Conservation (phyloP, 1,284 basidiomycete species). For the Leccinum cinnamomeum region DNA sequence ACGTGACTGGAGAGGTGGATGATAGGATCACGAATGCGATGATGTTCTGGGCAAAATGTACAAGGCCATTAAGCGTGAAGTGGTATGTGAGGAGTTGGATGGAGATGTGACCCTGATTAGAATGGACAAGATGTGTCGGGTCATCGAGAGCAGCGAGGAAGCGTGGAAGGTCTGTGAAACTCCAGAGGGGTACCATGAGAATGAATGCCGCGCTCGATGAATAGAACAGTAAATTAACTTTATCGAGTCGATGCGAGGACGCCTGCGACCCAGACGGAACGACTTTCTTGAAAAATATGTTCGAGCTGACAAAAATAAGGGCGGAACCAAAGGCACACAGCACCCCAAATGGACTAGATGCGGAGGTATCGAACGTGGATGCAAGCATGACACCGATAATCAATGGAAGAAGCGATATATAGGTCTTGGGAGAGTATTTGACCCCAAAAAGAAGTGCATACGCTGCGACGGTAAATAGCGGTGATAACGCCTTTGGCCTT, state of each 20-base stretch:
- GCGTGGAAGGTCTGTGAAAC: conserved; percentile 78
- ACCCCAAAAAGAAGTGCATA: conserved; percentile 93
- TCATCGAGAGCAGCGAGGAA: conserved; percentile 51
- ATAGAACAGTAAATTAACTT: conserved; percentile 95
- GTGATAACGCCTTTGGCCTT: conserved; percentile 79
- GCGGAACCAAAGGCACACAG: conserved; percentile 94
- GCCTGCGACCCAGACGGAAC: conserved; percentile 69
- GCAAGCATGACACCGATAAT: conserved; percentile 98
- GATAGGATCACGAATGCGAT: conserved; percentile 96
- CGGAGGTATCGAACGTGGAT: conserved; percentile 89
- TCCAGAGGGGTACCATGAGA: conserved; percentile 93
- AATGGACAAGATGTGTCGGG: conserved; percentile 47
- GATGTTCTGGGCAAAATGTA: conserved; percentile 96
- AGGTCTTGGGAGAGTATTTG: conserved; percentile 89
- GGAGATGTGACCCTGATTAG: conserved; percentile 46
- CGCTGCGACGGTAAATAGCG: conserved; percentile 93
- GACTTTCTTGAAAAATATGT: conserved; percentile 99
- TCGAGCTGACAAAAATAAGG: conserved; percentile 94
- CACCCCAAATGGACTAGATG: conserved; percentile 80
- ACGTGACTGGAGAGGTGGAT: conserved; percentile 96
- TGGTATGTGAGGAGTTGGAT: conserved; percentile 68
- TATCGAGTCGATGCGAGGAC: conserved; percentile 84
- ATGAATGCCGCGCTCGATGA: conserved; percentile 93
- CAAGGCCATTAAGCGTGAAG: conserved; percentile 90
- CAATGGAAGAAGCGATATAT: conserved; percentile 91